Percentiles rank a stretch among this genome's conserved stretches.
Conservation (phyloP, 2,329 filamentous ascomycete species). For the Talaromyces sp. region DNA sequence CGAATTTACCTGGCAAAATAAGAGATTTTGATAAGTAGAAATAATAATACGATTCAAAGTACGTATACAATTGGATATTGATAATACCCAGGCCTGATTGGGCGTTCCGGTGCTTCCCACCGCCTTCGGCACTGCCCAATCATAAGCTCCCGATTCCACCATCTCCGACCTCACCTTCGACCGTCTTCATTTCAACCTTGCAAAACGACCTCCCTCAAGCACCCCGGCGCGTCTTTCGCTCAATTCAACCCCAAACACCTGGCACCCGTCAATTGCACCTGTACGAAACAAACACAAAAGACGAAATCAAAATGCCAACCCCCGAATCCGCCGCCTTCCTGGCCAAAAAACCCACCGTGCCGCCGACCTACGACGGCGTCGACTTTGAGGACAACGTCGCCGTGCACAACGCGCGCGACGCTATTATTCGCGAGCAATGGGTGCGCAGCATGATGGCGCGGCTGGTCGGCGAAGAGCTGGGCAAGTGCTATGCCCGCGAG, state of each 20-base stretch:
- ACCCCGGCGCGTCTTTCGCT: neutral
- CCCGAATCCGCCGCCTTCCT: constrained; percentile 60
- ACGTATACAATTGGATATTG: neutral
- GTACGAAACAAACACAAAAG: neutral
- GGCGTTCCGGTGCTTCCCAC: neutral
- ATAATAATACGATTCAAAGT: neutral
- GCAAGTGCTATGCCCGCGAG: constrained; percentile 61
- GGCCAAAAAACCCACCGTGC: constrained; percentile 59
- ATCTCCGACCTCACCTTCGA: neutral
- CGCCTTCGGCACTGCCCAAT: neutral
- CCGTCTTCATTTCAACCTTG: neutral
- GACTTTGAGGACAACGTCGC: constrained; percentile 61
- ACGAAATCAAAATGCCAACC: constrained; percentile 51
- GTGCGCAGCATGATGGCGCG: constrained; percentile 65
- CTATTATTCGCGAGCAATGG: constrained; percentile 64
- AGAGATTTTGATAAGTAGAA: too few species aligned
- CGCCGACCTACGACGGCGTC: constrained; percentile 62
- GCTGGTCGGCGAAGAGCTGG: constrained; percentile 60
- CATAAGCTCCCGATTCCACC: neutral
- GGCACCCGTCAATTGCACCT: neutral
- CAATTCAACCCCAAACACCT: neutral
- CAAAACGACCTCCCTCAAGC: neutral
- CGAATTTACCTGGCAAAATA: neutral
- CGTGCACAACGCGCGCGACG: constrained; percentile 59
- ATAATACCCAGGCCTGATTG: neutral